Percentiles rank a stretch among this genome's conserved stretches.
Evolutionary conservation across 331 rosid species (phyloP).

Genomic region (Quercus phellos): DNA sequence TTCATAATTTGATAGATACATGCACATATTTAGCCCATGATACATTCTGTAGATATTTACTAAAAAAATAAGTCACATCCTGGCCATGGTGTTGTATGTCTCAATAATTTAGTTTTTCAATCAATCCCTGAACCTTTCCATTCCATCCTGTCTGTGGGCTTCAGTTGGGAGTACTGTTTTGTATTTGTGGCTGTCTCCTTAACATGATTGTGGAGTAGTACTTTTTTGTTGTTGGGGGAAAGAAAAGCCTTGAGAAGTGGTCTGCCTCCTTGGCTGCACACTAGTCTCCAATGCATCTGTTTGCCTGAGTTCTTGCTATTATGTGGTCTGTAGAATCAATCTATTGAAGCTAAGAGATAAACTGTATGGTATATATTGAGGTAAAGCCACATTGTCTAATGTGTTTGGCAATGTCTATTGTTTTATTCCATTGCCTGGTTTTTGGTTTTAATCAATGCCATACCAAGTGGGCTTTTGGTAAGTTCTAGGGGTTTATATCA

Average conservation of each 20-base stretch:
- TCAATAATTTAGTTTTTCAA: neutral
- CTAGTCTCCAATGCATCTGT: neutral
- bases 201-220: neutral
- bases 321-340: neutral
- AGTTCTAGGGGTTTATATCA: too few species aligned
- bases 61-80: neutral
- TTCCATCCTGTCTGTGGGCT: neutral
- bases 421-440: too few species aligned
- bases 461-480: too few species aligned
- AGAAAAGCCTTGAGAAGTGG: neutral
- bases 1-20: neutral
- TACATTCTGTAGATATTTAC: neutral
- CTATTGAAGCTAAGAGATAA: neutral
- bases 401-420: too few species aligned
- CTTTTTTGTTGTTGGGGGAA: too few species aligned
- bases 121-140: neutral
- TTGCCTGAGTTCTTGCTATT: neutral
- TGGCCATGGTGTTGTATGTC: neutral
- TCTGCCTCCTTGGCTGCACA: neutral
- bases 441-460: too few species aligned
- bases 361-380: neutral
- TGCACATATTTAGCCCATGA: neutral
- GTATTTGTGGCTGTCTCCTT: neutral
- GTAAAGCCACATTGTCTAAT: neutral
- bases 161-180: neutral